Evolutionary conservation across 768 basidiomycete species (phyloP).

Genomic region (Collybiopsis confluens): DNA sequence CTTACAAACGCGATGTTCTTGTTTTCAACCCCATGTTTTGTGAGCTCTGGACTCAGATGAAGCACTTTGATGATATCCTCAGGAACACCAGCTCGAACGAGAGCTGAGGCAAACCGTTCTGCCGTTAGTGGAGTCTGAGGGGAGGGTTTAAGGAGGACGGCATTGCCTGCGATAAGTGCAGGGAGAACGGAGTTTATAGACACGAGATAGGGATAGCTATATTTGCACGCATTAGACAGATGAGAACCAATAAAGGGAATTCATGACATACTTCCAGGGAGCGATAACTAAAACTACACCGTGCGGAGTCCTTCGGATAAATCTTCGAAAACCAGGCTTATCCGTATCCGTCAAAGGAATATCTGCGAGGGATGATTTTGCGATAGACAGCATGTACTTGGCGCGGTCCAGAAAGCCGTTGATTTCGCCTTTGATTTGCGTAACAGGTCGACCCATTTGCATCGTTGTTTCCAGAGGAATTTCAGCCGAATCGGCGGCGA

Average conservation of each 20-base stretch:
- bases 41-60: conserved; percentile 64
- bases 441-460: conserved; percentile 90
- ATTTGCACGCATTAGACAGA: too few species aligned
- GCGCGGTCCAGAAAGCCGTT: conserved; percentile 79
- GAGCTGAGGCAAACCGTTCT: conserved; percentile 69
- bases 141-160: conserved; percentile 90
- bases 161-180: conserved; percentile 85
- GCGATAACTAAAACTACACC: conserved; percentile 87
- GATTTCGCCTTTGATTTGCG: conserved; percentile 76
- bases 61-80: conserved; percentile 67
- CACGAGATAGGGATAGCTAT: conserved; percentile 84
- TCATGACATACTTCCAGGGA: conserved; percentile 78
- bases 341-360: conserved; percentile 72
- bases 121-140: conserved; percentile 92
- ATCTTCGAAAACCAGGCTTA: conserved; percentile 78
- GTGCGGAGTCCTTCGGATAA: conserved; percentile 77
- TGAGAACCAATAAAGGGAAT: not conserved
- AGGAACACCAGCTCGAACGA: conserved; percentile 77
- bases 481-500: conserved; percentile 39
- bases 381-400: conserved; percentile 81
- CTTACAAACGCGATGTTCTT: conserved; percentile 72
- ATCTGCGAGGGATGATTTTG: conserved; percentile 68
- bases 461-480: conserved; percentile 73
- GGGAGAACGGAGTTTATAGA: conserved; percentile 92
- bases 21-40: conserved; percentile 58